phyloP scores from a whole-genome alignment of 2,329 filamentous ascomycete genomes.

The Pezicula carpinea region DNA sequence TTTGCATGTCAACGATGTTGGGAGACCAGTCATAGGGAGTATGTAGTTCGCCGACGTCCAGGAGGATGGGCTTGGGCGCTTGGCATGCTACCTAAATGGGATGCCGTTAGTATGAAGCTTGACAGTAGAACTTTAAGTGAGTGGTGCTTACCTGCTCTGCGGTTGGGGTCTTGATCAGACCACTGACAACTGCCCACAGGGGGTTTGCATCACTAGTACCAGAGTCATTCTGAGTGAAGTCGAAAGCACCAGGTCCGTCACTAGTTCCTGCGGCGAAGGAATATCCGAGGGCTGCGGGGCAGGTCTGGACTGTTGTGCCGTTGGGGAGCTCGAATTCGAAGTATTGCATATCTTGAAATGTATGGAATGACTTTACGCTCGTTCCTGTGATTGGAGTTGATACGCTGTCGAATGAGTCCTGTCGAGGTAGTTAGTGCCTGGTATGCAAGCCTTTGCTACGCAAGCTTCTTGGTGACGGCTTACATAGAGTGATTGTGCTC shows the following conservation, averaged over 20 bases:
- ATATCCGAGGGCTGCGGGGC: slow-evolving; percentile 82
- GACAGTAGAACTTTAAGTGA: slow-evolving; percentile 10
- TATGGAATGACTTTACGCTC: slow-evolving; percentile 75
- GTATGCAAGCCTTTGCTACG: too few species aligned
- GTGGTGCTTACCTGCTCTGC: slow-evolving; percentile 33
- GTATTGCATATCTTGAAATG: slow-evolving; percentile 76
- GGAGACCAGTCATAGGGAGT: slow-evolving; percentile 81
- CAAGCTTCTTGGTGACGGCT: slow-evolving; percentile 10
- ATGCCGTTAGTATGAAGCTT: neutral
- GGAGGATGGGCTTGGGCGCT: slow-evolving; percentile 74
- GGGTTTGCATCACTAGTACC: slow-evolving; percentile 57
- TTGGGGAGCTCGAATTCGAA: slow-evolving; percentile 72
- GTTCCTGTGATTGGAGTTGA: slow-evolving; percentile 50
- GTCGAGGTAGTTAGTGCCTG: neutral
- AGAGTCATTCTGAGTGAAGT: slow-evolving; percentile 83
- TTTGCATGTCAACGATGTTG: slow-evolving; percentile 85
- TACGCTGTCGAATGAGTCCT: slow-evolving; percentile 24
- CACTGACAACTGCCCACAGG: slow-evolving; percentile 72
- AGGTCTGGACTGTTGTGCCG: slow-evolving; percentile 66
- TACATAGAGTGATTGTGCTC: slow-evolving; percentile 53
- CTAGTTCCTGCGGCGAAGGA: slow-evolving; percentile 89
- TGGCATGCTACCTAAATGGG: slow-evolving; percentile 72
- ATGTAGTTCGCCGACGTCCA: slow-evolving; percentile 77
- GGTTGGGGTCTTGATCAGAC: slow-evolving; percentile 64
- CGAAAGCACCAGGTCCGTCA: slow-evolving; percentile 84